These are phyloP conservation scores for Penicillium sp. DNA, from an alignment of 2,329 filamentous ascomycete genomes.

Conservation along the genomic window DNA sequence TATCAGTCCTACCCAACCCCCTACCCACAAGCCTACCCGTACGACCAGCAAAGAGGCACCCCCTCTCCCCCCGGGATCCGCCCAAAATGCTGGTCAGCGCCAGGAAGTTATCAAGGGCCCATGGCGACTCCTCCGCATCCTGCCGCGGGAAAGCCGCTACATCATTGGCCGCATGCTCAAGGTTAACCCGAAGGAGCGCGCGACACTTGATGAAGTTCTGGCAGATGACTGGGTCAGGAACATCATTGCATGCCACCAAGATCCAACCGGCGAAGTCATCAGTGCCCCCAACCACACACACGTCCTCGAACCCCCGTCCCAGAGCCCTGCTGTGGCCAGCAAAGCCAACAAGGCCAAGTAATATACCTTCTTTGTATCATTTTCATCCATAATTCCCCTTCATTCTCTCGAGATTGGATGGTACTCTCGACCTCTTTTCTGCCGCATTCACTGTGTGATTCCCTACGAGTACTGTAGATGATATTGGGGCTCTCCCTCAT, in stretches of 20 bases:
- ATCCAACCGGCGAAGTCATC: conserved; percentile 70
- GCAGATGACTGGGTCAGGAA: conserved; percentile 87
- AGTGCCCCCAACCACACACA: conserved; percentile 77
- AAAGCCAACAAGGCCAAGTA: conserved; percentile 35
- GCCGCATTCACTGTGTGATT: conserved; percentile 7
- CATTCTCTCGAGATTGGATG: neutral
- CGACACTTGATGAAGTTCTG: conserved; percentile 80
- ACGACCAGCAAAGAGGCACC: conserved; percentile 44
- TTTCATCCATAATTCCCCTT: conserved; percentile 21
- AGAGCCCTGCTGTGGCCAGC: conserved; percentile 35
- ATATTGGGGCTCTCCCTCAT: neutral
- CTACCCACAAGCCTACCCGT: conserved; percentile 27
- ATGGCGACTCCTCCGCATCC: conserved; percentile 80
- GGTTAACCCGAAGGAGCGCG: conserved; percentile 77
- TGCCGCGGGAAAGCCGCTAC: conserved; percentile 84
- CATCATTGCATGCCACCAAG: conserved; percentile 76
- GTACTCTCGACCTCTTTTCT: conserved; percentile 4
- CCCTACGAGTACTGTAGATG: conserved; percentile 10
- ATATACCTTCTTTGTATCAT: conserved; percentile 23
- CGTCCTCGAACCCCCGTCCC: conserved; percentile 68
- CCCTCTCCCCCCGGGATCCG: conserved; percentile 30
- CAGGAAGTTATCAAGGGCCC: conserved; percentile 86
- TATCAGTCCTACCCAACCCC: conserved; percentile 20
- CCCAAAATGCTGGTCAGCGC: conserved; percentile 32
- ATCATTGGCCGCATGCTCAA: conserved; percentile 93